A percentile compares a stretch with the other conserved stretches of the same genome.
These are phyloP conservation scores for Colletotrichum spinosum DNA, from an alignment of 2,329 filamentous ascomycete species.

Conservation along the genomic window DNA sequence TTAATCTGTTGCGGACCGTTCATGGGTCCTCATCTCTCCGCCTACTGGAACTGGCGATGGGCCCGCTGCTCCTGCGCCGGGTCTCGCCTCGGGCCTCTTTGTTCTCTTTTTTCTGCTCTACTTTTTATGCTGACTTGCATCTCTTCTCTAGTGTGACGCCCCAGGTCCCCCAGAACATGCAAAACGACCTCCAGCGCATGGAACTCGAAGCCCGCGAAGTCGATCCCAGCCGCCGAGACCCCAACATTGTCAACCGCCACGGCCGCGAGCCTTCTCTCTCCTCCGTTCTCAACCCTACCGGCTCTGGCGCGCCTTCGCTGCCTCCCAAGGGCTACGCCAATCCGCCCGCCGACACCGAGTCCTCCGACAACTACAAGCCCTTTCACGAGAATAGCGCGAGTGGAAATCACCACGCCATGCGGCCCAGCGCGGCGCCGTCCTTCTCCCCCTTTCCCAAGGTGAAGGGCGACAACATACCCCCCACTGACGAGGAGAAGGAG, in stretches of 20 bases:
- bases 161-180: constrained; percentile 96
- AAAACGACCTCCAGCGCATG: constrained; percentile 91
- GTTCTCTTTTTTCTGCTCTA: constrained; percentile 11
- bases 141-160: constrained; percentile 80
- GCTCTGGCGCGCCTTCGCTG: constrained; percentile 22
- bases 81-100: constrained; percentile 6
- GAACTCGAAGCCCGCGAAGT: constrained; percentile 79
- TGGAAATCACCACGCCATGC: constrained; percentile 40
- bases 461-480: constrained; percentile 87
- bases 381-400: constrained; percentile 53
- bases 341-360: constrained; percentile 46
- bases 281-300: constrained; percentile 48
- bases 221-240: constrained; percentile 49
- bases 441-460: constrained; percentile 95
- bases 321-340: constrained; percentile 42
- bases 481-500: constrained; percentile 94
- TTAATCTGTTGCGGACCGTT: constrained; percentile 29
- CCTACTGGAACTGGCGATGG: constrained; percentile 34
- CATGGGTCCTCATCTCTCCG: constrained; percentile 31
- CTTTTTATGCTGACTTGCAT: constrained; percentile 48
- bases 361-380: constrained; percentile 50
- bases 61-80: constrained; percentile 18
- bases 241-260: constrained; percentile 47
- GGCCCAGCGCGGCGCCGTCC: constrained; percentile 73
- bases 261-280: constrained; percentile 58